Base-by-base conservation (phyloP, 2,329 filamentous ascomycete species). In the Lasiodiplodia sp. region DNA sequence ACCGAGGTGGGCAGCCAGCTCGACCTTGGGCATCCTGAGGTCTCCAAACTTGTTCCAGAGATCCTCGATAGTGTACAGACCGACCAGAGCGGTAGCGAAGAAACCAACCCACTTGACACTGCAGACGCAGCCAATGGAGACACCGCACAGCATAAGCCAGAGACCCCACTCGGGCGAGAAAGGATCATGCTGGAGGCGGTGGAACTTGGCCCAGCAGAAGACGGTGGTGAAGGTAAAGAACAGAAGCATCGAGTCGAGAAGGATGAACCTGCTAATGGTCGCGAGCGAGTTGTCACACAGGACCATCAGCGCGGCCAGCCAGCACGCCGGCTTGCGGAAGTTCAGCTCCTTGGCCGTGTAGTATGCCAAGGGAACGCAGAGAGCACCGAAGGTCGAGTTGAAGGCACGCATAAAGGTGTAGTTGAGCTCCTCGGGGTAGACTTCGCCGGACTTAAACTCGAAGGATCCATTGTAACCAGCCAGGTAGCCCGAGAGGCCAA, bases 241-340 rank as follows among this genome's bases (percentile, higher is more conserved):
- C 49, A 99, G 88, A 64, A 99, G 88, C 96, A 99, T 99, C 0
- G 96, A 98, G 81, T 99, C 96, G 75, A 99, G 89, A 28, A 99
- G 90, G 75, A 99, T 98, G 79, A 99, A 99, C 70, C 96, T 90
- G 82, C 94, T 97, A 81, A 99, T 99, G 38, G 96, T 98, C 60
- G 96, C 97, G 84, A 98, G 99, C 64, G 96, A 98, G 85, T 99
- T 99, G 82, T 99, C 96, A 85, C 94, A 99, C 52, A 99, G 89
- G 55, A 99, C 94, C 93, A 97, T 97, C 74, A 98, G 85, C 23
- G 94, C 96, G 69, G 98, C 90, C 68, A 99, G 86, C 96, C 96
- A 99, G 73, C 97, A 93, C 62, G 94, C 92, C 52, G 93, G 91
- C 72, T 92, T 89, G 78, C 89, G 90, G 78, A 98, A 91, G 78